A percentile compares a stretch with the other conserved stretches of the same genome.
These are phyloP conservation scores for Mycena floridula DNA, from an alignment of 768 basidiomycete genomes.

Conservation along the genomic window DNA sequence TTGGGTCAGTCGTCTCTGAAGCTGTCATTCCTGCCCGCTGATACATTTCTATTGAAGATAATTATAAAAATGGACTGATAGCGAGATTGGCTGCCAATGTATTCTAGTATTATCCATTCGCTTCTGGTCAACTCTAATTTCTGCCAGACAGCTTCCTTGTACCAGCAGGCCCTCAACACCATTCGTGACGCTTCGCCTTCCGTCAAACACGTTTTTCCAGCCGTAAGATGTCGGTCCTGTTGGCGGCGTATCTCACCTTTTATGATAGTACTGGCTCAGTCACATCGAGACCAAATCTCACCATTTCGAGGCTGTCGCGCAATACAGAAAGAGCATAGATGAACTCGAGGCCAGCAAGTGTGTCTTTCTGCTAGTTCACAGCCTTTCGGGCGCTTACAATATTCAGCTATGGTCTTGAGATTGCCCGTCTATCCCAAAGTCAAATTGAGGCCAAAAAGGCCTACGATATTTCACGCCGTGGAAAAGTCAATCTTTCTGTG, in stretches of 20 bases:
- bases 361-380: conserved; percentile 11
- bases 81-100: conserved; percentile 80
- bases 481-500: conserved; percentile 55
- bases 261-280: conserved; percentile 64
- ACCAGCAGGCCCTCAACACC: conserved; percentile 40
- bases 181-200: conserved; percentile 38
- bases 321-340: conserved; percentile 83
- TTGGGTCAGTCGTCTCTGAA: conserved; percentile 49
- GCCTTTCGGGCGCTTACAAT: conserved; percentile 1
- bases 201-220: conserved; percentile 44
- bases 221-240: conserved; percentile 32
- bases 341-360: conserved; percentile 76
- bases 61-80: conserved; percentile 76
- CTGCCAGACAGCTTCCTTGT: conserved; percentile 55
- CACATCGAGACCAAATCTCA: conserved; percentile 77
- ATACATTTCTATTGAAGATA: conserved; percentile 30
- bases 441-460: conserved; percentile 63
- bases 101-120: conserved; percentile 4
- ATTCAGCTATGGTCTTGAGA: conserved; percentile 79
- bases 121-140: conserved; percentile 6
- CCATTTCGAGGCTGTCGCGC: conserved; percentile 88
- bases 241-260: conserved; percentile 2
- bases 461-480: conserved; percentile 58
- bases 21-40: conserved; percentile 3
- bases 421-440: conserved; percentile 72